A percentile compares a stretch with the other conserved stretches of the same genome.
Conservation (phyloP, 2,329 filamentous ascomycete genomes). For the Exophiala xenobiotica region DNA sequence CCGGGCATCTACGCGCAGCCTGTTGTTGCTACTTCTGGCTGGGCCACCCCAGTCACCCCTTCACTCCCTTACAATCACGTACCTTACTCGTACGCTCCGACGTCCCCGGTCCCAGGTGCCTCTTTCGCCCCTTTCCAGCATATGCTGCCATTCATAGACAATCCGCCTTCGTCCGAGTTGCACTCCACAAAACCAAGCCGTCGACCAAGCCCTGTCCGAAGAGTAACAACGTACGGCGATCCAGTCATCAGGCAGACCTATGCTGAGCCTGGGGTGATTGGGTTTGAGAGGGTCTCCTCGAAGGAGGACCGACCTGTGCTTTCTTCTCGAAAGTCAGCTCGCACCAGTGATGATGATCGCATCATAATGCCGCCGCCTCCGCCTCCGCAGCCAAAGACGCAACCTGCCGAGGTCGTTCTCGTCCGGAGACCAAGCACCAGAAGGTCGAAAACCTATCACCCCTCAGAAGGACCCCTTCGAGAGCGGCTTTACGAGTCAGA, state of each 20-base stretch:
- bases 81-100: constrained; percentile 13
- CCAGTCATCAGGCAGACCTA: constrained; percentile 21
- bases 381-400: constrained; percentile 25
- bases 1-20: constrained; percentile 15
- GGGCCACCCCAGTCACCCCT: constrained; percentile 18
- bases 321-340: constrained; percentile 18
- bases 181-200: constrained; percentile 17
- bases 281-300: constrained; percentile 11
- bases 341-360: constrained; percentile 23
- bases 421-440: constrained; percentile 20
- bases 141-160: constrained; percentile 12
- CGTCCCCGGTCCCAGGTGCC: constrained; percentile 6
- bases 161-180: constrained; percentile 10
- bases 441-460: constrained; percentile 25
- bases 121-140: constrained; percentile 15
- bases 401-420: constrained; percentile 11
- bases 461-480: constrained; percentile 9
- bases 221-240: constrained; percentile 17
- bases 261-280: constrained; percentile 2
- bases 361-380: constrained; percentile 27
- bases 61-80: constrained; percentile 11
- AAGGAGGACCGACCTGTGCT: constrained; percentile 15
- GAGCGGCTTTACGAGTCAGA: constrained; percentile 14
- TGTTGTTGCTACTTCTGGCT: constrained; percentile 8
- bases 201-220: constrained; percentile 15